Evolutionary conservation across 306 rosid species (phyloP), one percentile per base, ranked within the genome.

Genomic region (Leucaena leucocephala): DNA sequence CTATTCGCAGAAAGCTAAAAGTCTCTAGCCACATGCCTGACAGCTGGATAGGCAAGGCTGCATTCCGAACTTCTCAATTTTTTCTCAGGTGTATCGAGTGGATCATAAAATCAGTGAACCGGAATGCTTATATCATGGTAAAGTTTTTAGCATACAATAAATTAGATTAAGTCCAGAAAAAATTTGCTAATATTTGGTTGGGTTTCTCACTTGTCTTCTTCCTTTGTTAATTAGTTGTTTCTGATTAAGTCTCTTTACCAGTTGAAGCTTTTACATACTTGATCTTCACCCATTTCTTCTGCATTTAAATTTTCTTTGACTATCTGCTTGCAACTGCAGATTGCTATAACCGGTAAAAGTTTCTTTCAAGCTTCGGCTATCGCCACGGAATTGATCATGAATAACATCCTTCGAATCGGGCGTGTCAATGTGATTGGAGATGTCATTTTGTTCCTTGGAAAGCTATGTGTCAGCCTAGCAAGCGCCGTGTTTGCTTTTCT

Each of bases 111-210:
- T 95, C 99, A 6, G 91, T 89, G 75, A 95, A 95, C 82, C 96
- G 98, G 77, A 95, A 95, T 81, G 99, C 99, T 45, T 95, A 93
- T 84, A 93, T 95, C 67, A 87, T 95, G 99, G 98, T 94, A 91
- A 84, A 72, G 78, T 65, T 52, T 42, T 67, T 68, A 50, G 64
- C 79, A 61, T 58, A 36, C 45, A 54, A 4, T 49, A 40, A 17
- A 78, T 39, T 68, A 42, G 52, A 48, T 72, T 38, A 62, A 14
- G 72, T 49, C 63, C 13, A 42, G 40, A 57, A 57, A 36, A 70
- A 46, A 19, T 3, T 19, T 7, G 62, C 16, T 43, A 16, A 27
- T 33, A 34, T 44, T 33, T n/a, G 34, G n/a, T 34, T 71, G 40
- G 48, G 6, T 42, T 42, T 55, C 3, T 19, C 48, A 69, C 34